These are phyloP conservation scores for Malassezia arunalokei DNA, from an alignment of 1,284 basidiomycete species.

Conservation along the genomic window DNA sequence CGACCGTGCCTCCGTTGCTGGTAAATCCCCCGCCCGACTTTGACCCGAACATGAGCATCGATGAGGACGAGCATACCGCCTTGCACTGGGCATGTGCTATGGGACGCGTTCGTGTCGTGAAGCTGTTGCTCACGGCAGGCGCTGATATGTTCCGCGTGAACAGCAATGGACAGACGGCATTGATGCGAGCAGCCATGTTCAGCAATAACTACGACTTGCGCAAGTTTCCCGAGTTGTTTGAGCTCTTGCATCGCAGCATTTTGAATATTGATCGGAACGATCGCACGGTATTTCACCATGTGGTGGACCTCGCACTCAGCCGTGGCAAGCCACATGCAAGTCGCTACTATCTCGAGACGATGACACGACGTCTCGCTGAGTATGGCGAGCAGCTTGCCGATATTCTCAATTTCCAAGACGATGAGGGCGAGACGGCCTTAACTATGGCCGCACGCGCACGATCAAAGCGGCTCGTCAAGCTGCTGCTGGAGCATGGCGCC, in stretches of 20 bases:
- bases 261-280: conserved; percentile 98
- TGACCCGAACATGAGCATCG: conserved; percentile 90
- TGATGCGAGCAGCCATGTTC: conserved; percentile 99
- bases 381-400: conserved; percentile 94
- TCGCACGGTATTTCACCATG: conserved; percentile 96
- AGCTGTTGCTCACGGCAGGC: conserved; percentile 80
- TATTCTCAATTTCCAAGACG: conserved; percentile 98
- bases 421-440: conserved; percentile 93
- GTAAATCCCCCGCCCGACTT: conserved; percentile 81
- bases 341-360: conserved; percentile 97
- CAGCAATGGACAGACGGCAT: conserved; percentile 85
- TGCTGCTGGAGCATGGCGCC: conserved; percentile 89
- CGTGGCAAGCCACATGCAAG: conserved; percentile 96
- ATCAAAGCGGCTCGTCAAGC: conserved; percentile 89
- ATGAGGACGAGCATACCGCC: conserved; percentile 95
- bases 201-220: conserved; percentile 99
- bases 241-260: conserved; percentile 87
- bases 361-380: conserved; percentile 75
- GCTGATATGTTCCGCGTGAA: conserved; percentile 97
- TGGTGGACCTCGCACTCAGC: conserved; percentile 93
- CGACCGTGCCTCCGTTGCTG: conserved; percentile 76
- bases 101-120: conserved; percentile 93
- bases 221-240: conserved; percentile 96
- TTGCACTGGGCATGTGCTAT: conserved; percentile 99
- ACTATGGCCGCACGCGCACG: conserved; percentile 92